Evolutionary conservation across 352 stramenopile genomes (phyloP).

Genomic region (Heterotrichella gracilis): DNA sequence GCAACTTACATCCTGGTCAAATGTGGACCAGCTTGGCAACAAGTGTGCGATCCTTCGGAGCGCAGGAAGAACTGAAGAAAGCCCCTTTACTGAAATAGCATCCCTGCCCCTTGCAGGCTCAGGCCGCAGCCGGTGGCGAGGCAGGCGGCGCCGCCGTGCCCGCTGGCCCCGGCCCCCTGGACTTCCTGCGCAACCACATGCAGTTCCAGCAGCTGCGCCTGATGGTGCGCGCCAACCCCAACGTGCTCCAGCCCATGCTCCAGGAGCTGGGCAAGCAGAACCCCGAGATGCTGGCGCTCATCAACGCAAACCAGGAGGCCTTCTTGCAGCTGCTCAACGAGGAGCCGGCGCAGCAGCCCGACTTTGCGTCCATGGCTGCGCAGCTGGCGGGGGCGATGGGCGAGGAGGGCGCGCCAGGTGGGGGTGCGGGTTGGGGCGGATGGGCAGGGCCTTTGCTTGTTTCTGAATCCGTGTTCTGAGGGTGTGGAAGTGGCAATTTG

Average conservation of each 20-base stretch:
- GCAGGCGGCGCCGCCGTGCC: constrained; percentile 12
- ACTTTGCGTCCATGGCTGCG: background rate
- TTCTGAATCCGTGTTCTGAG: too few relatives aligned
- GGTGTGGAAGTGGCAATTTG: too few relatives aligned
- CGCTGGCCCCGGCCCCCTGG: constrained; percentile 27
- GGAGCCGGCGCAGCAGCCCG: background rate
- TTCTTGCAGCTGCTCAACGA: constrained; percentile 51
- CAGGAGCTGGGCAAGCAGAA: constrained; percentile 38
- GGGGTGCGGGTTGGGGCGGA: background rate
- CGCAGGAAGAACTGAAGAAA: too few relatives aligned
- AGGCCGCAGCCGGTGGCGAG: too few relatives aligned
- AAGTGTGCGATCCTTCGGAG: too few relatives aligned
- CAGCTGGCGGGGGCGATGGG: background rate
- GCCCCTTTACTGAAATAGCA: too few relatives aligned
- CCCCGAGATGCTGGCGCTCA: constrained; percentile 37
- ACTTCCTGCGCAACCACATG: constrained; percentile 38
- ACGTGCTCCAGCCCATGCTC: constrained; percentile 33
- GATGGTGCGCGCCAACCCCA: constrained; percentile 40
- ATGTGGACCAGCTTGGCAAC: too few relatives aligned
- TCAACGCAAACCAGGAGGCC: constrained; percentile 42
- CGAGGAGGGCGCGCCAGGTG: background rate
- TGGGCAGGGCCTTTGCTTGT: too few relatives aligned
- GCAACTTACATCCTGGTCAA: too few relatives aligned
- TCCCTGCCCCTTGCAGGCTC: too few relatives aligned
- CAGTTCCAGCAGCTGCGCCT: constrained; percentile 40